phyloP scores from a whole-genome alignment of 176 grass and related monocot genomes.

The Musa beccarii region DNA sequence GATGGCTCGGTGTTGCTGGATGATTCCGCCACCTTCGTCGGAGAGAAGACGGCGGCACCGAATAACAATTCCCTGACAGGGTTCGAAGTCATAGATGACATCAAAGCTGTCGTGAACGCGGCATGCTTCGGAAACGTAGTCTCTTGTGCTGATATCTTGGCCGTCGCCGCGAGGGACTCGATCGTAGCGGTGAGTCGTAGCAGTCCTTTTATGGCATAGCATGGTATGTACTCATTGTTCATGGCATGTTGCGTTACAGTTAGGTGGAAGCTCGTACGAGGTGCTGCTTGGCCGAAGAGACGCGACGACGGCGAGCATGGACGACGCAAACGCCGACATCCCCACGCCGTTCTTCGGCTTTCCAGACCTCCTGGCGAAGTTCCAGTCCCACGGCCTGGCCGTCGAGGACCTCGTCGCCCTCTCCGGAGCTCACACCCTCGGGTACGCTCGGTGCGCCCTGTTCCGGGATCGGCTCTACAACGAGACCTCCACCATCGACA shows the following conservation, averaged over 20 bases:
- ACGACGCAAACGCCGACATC: constrained; percentile 36
- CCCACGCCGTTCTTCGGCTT: constrained; percentile 49
- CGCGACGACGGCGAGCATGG: constrained; percentile 41
- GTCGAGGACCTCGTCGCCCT: constrained; percentile 62
- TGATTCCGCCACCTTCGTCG: constrained; percentile 43
- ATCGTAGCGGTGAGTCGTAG: constrained; percentile 52
- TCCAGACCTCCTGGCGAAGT: constrained; percentile 39
- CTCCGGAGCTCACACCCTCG: constrained; percentile 65
- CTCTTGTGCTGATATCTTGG: constrained; percentile 76
- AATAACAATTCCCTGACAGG: constrained; percentile 68
- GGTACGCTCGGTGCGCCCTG: constrained; percentile 50
- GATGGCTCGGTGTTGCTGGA: constrained; percentile 71
- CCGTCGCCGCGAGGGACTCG: constrained; percentile 57
- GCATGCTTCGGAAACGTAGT: constrained; percentile 56
- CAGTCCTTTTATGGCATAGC: not conserved
- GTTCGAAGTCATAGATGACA: constrained; percentile 50
- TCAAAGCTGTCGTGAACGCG: constrained; percentile 46
- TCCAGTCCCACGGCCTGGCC: constrained; percentile 49
- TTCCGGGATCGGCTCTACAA: constrained; percentile 67
- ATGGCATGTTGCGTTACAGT: constrained; percentile 21
- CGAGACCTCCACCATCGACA: constrained; percentile 45
- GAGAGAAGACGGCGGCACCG: constrained; percentile 60
- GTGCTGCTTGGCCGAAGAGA: constrained; percentile 61
- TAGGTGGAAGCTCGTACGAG: constrained; percentile 52
- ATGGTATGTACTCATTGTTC: not conserved